Conservation (phyloP, 495 filamentous ascomycete species). For the Xylaria sp. region DNA sequence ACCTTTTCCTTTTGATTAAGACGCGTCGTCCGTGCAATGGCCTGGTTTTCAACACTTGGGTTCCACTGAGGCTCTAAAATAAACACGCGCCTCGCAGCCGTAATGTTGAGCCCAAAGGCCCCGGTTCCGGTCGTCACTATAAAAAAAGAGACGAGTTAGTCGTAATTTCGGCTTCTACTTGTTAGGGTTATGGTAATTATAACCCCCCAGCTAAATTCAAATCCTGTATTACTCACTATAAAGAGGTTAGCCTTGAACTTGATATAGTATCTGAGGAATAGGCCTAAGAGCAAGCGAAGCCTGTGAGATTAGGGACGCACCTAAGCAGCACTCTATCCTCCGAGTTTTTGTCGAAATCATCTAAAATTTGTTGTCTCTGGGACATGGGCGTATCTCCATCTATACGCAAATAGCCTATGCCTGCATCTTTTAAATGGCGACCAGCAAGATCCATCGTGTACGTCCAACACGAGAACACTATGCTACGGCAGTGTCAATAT, state of each 20-base stretch:
- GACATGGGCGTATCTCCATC: conserved; percentile 46
- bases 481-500: conserved; percentile 39
- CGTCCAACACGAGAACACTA: conserved; percentile 63
- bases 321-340: conserved; percentile 38
- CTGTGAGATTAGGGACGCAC: background rate
- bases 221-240: conserved; percentile 1
- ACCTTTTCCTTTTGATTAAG: conserved; percentile 53
- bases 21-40: conserved; percentile 50
- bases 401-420: conserved; percentile 48
- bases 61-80: conserved; percentile 62
- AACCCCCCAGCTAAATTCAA: background rate
- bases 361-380: conserved; percentile 43
- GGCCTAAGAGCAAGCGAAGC: background rate
- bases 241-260: conserved; percentile 5
- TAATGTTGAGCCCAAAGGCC: conserved; percentile 56
- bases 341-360: conserved; percentile 41
- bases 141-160: background rate
- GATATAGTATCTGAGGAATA: background rate
- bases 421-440: conserved; percentile 26
- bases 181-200: background rate
- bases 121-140: conserved; percentile 62
- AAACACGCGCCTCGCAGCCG: conserved; percentile 51
- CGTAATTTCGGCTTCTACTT: background rate
- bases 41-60: conserved; percentile 57
- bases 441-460: conserved; percentile 51